Evolutionary conservation across 1,284 basidiomycete genomes (phyloP).

Genomic region (Leccinum pachyderme): DNA sequence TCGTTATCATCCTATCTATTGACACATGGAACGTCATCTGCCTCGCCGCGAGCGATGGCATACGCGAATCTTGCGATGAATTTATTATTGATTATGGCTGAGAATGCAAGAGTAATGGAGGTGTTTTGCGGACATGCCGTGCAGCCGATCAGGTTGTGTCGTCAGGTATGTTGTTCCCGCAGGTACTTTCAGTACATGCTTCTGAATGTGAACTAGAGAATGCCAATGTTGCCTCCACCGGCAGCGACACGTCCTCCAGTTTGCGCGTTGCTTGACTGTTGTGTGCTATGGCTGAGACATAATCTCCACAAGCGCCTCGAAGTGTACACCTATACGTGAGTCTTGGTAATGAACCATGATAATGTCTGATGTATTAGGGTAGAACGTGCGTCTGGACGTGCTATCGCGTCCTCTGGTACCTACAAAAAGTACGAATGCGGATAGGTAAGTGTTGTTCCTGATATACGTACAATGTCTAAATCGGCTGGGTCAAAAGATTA

Average conservation of each 20-base stretch:
- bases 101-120: constrained; percentile 47
- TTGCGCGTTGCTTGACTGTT: constrained; percentile 60
- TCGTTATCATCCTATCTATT: constrained; percentile 61
- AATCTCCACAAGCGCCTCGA: constrained; percentile 63
- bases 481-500: constrained; percentile 43
- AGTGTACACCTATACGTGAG: constrained; percentile 53
- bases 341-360: constrained; percentile 1
- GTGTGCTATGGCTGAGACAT: constrained; percentile 65
- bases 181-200: background rate
- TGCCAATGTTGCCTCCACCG: constrained; percentile 48
- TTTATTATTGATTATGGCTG: constrained; percentile 47
- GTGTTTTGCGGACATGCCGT: constrained; percentile 41
- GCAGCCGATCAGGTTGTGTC: constrained; percentile 50
- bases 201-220: constrained; percentile 36
- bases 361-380: constrained; percentile 2
- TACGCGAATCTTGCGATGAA: constrained; percentile 59
- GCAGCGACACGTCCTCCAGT: constrained; percentile 42
- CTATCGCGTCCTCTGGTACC: constrained; percentile 51
- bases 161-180: constrained; percentile 45
- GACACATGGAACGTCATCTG: constrained; percentile 59
- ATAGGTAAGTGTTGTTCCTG: constrained; percentile 40
- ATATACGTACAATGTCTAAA: background rate
- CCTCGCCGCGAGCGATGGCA: constrained; percentile 52
- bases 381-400: constrained; percentile 57
- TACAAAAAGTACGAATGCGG: constrained; percentile 49